Base-by-base conservation (phyloP, 164 flowering plant genomes). In the Akebia trifoliata region DNA sequence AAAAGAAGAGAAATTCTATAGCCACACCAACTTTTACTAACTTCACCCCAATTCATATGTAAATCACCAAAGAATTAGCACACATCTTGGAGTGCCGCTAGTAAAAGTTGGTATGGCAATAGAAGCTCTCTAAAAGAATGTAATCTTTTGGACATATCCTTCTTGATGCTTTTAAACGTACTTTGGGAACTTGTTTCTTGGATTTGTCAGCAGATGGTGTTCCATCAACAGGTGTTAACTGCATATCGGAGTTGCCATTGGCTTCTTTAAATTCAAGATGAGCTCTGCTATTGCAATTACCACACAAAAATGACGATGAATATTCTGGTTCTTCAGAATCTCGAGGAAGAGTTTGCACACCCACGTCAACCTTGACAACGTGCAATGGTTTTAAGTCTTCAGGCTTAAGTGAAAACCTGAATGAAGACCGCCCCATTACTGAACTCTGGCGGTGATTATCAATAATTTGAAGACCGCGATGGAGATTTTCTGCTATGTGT, bases 401-500 rank as follows among this genome's bases (percentile, higher is more conserved):
- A 50, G 85, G 81, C 70, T 69, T 87, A 46, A 57, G 66, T 5
- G 96, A 79, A 72, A 85, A 83, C 59, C 95, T 82, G 64, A 84
- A 86, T 25, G 89, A 60, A 21, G 99, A 94, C 36, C 75, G 64
- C 68, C 93, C 78, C 36, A 77, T 51, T 57, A 80, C 76, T 15
- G 78, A 69, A 74, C 79, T 86, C 57, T 72, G 80, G 42, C 76
- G 78, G 45, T 83, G 83, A 61, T 64, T 61, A 46, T 82, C 82
- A 49, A 94, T 63, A 66, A 83, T 69, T 57, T 90, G 85, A 63
- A 88, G 88, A 40, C 96, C 99, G 56, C 82, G 87, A 30, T 81
- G 83, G 43, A 90, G 94, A 69, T 93, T 90, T 45, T 85, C 95
- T 21, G 93, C 93, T 72, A 94, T 61, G 47, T 79, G 69, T 52